Evolutionary conservation across 495 filamentous ascomycete genomes (phyloP), one percentile per base, ranked within the genome.

Genomic region (Daldinia decipiens): DNA sequence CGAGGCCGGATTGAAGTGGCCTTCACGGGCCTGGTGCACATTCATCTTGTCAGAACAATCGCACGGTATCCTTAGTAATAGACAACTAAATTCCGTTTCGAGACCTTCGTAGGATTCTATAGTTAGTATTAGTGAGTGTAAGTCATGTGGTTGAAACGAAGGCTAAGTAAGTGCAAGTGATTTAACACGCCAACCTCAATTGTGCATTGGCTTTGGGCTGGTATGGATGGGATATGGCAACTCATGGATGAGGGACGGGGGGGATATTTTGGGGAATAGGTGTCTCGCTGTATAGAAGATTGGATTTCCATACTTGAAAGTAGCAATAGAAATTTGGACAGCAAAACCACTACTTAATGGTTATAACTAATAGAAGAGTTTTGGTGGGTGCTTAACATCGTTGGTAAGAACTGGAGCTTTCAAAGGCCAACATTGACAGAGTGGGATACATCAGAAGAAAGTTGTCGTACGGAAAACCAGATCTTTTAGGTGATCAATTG

Each of bases 1-100:
- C 47, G 87, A 90, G 52, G 79, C 66, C 6, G 80, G 79, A 70
- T 82, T 81, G 76, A 83, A 79, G 13, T 74, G 61, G 2, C 74
- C 74, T 54, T 85, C 81, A 27, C 75, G 76, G 47, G 68, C 43
- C 40, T 83, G 71, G 27, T 71, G 70, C 2, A 51, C 34, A 29
- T 60, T 75, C 75, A 77, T 77, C 51, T 72, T 77, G 39, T 31
- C 47, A 17, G 55, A 39, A 5, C 26, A 24, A 19, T 59, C 32
- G 53, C 47, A 62, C 12, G 57, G 15, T 53, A 67, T 71, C 52
- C 7, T 24, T 60, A 17, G 27, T 21, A 50, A 13, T 66, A 52
- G n/a, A 39, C 5, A 24, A 12, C 19, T 17, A 21, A 12, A 12
- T 2, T 5, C 17, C 43, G 43, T 47, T 47, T 19, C 8, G 15